These are phyloP conservation scores for Suillus subalutaceus DNA, from an alignment of 768 basidiomycete species.

Conservation along the genomic window DNA sequence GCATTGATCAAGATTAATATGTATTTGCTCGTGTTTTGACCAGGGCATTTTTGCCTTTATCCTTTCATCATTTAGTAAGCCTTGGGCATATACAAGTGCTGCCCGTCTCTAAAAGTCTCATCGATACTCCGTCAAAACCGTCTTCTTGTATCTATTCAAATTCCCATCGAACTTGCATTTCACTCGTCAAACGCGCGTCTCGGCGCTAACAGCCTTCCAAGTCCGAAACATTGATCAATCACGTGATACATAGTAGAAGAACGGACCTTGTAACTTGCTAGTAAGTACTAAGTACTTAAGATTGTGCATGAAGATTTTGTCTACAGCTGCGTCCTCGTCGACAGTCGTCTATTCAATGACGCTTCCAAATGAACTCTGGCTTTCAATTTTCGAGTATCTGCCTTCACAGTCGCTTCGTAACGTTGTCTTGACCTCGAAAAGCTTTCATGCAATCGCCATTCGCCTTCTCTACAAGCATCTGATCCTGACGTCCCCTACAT, in stretches of 20 bases:
- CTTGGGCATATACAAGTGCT: neutral
- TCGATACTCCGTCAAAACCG: neutral
- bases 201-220: neutral
- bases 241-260: neutral
- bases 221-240: neutral
- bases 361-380: constrained; percentile 43
- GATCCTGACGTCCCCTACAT: constrained; percentile 35
- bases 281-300: too few species aligned
- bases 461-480: constrained; percentile 24
- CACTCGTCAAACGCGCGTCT: neutral
- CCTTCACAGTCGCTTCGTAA: constrained; percentile 32
- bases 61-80: neutral
- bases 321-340: neutral
- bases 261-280: neutral
- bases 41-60: neutral
- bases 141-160: neutral
- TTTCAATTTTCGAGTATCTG: constrained; percentile 40
- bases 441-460: constrained; percentile 32
- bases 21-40: neutral
- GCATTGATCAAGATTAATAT: too few species aligned
- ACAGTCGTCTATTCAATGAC: neutral
- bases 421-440: constrained; percentile 34
- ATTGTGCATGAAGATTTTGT: neutral
- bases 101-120: neutral
- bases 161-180: neutral